A percentile compares a stretch with the other conserved stretches of the same genome.
phyloP scores from a whole-genome alignment of 2,329 filamentous ascomycete genomes.

The Clonostachys solani region DNA sequence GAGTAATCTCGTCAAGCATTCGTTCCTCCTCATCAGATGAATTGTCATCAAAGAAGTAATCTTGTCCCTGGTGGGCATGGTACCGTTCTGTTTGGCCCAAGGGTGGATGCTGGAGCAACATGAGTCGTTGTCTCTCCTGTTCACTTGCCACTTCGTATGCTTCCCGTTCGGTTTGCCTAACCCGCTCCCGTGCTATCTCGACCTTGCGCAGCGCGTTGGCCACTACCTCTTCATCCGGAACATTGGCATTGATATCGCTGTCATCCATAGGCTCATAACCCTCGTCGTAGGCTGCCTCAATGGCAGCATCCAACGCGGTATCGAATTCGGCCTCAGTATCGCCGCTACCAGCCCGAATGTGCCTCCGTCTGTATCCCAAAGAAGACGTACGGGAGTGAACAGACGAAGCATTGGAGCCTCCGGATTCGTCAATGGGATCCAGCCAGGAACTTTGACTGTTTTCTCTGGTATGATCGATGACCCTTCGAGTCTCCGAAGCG shows the following conservation, averaged over 20 bases:
- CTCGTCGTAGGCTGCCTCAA: constrained; percentile 94
- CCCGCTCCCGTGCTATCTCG: constrained; percentile 71
- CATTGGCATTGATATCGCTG: constrained; percentile 27
- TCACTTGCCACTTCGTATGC: constrained; percentile 27
- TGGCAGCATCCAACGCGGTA: constrained; percentile 87
- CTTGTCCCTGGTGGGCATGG: background rate
- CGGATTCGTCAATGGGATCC: constrained; percentile 91
- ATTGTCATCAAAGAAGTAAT: constrained; percentile 44
- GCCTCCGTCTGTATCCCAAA: constrained; percentile 62
- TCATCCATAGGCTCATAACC: constrained; percentile 71
- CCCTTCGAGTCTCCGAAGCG: background rate
- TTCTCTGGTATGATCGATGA: constrained; percentile 40
- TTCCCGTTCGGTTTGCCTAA: constrained; percentile 70
- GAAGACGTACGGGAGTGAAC: constrained; percentile 77
- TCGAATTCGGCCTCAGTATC: constrained; percentile 88
- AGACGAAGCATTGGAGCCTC: constrained; percentile 73
- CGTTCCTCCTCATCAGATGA: constrained; percentile 71
- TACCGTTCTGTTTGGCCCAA: background rate
- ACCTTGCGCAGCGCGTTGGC: constrained; percentile 60
- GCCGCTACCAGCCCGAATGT: constrained; percentile 63
- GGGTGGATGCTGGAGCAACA: background rate
- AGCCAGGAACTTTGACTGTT: constrained; percentile 83
- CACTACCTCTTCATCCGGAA: constrained; percentile 38
- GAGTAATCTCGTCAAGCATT: constrained; percentile 82
- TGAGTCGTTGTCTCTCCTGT: constrained; percentile 40